Evolutionary conservation across 768 basidiomycete species (phyloP), one percentile per base, ranked within the genome.

Genomic region (Mycena haematopus): DNA sequence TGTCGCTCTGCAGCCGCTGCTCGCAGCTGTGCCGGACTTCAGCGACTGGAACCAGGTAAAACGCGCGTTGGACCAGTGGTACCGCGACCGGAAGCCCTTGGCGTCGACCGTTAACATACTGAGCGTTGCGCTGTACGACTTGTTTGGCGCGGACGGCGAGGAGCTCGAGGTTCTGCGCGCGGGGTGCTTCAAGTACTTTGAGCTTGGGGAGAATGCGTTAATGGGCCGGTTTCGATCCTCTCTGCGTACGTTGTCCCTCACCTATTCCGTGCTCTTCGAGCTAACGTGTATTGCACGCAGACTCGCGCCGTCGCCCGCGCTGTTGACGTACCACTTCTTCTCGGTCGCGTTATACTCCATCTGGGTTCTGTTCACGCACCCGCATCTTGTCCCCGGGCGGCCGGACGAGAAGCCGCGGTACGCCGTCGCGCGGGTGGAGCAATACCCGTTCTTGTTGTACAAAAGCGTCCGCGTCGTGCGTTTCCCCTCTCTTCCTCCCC

Each of bases 181-280:
- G 2, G 97, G 96, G 0, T 99, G 97, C 75, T 97, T 99, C 84
- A 94, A 93, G 71, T 99, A 99, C 77, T 97, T 99, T 69, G 94
- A 96, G 73, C 82, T 86, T 6, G 97, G 97, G 15, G 97, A 1
- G 87, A 93, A 68, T 93, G 93, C 68, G 74, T 98, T 56, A 82
- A 85, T 46, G 97, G 91, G 0, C 97, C 97, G 1, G 95, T 98
- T 10, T 90, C 89, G 10, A 83, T 99, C 5, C 86, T 99, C 13
- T 88, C 95, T 17, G 96, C 87, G 94, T 95, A 70, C 62, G 87
- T 78, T n/a, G 25, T 19, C 31, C 33, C 3, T 33, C 40, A 1
- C 17, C n/a, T 36, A 36, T 35, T 11, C 15, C 19, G 21, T 24
- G 15, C 19, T 22, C 44, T 13, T 3, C n/a, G 33, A 21, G 51